A percentile compares a stretch with the other conserved stretches of the same genome.
phyloP scores from a whole-genome alignment of 2,329 filamentous ascomycete species.

The Endoconidiophora polonica region DNA sequence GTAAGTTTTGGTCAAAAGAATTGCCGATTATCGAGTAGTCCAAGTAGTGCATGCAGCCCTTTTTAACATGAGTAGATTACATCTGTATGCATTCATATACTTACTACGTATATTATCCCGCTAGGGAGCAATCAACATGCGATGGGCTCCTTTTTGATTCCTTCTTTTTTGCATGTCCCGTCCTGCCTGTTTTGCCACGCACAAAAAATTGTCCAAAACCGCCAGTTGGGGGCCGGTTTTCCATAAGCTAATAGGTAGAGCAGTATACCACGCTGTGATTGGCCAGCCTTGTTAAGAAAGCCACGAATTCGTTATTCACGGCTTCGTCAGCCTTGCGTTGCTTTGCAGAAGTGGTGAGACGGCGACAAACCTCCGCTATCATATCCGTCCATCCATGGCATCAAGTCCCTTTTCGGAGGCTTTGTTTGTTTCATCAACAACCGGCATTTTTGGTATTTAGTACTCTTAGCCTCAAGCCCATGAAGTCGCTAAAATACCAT shows the following conservation, averaged over 20 bases:
- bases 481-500: background rate
- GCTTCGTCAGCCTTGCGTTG: background rate
- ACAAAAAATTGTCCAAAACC: too few species aligned
- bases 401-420: too few species aligned
- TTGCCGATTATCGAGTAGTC: too few species aligned
- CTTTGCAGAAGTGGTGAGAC: too few species aligned
- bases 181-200: too few species aligned
- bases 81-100: background rate
- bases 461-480: background rate
- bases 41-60: too few species aligned
- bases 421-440: too few species aligned
- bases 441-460: background rate
- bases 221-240: too few species aligned
- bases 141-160: background rate
- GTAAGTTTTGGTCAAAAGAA: too few species aligned
- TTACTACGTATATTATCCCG: background rate
- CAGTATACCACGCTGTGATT: background rate
- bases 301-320: background rate
- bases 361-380: too few species aligned
- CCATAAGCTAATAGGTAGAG: too few species aligned
- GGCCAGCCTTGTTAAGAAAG: background rate
- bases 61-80: background rate
- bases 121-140: background rate
- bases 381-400: too few species aligned
- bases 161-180: background rate